Evolutionary conservation across 2,329 filamentous ascomycete genomes (phyloP), one percentile per base, ranked within the genome.

Genomic region (Macroventuria anomochaeta): DNA sequence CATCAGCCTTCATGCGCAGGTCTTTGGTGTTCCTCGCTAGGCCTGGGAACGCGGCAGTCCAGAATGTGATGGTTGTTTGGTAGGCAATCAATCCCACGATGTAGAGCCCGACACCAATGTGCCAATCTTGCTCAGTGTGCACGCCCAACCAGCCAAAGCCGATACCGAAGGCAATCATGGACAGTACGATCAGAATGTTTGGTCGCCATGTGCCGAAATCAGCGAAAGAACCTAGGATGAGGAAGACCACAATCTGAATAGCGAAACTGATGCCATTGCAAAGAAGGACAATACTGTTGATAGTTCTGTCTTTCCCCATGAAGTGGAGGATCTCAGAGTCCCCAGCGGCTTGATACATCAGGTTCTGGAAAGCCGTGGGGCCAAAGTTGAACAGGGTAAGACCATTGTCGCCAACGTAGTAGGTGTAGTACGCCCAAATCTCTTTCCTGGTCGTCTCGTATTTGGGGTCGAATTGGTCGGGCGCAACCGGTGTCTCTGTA

Each of bases 241-340:
- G 72, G 63, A 85, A 83, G 5, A 85, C 64, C 7, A 83, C 78
- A 23, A 85, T 81, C 67, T 89, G 87, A 29, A 88, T 81, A 1
- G 86, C 85, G 66, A 90, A 90, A 13, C 82, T 85, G 50, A 89
- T 84, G 46, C 87, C 87, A 63, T 89, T 89, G 67, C 80, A 80
- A 0, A 88, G 76, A 7, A 89, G 75, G 3, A 89, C 84, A 47
- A 89, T 68, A 8, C 59, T 63, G 33, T 69, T 63, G 47, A 69
- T 61, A 1, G 57, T 64, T 12, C 69, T 59, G 20, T 79, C 71
- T 31, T 75, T 75, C 12, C 86, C 85, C 1, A 81, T 80, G 55
- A 88, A 88, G 2, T 64, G 61, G 18, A 88, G 71, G 1, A 81
- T 76, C 1, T 77, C 80, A 8, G 76, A 77, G 41, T 83, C 77